Evolutionary conservation across 192 early-diverging fungal species (phyloP).

Genomic region (Martensiomyces pterosporus): DNA sequence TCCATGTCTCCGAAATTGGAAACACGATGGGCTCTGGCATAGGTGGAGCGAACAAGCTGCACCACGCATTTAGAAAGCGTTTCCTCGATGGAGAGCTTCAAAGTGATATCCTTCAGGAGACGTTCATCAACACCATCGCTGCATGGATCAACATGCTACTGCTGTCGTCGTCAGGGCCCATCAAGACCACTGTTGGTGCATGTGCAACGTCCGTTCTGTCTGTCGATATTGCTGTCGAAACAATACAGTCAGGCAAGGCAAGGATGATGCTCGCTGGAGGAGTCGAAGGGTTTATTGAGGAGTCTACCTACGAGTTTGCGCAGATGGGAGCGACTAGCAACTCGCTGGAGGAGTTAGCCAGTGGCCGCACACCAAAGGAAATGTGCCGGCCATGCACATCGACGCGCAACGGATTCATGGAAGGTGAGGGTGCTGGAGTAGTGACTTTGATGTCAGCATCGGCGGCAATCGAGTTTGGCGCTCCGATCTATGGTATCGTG

Average conservation of each 20-base stretch:
- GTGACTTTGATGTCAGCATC: no score
- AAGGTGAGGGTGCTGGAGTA: no score
- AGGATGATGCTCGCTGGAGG: slow-evolving; percentile 88
- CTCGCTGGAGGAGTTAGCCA: slow-evolving; percentile 74
- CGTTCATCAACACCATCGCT: slow-evolving; percentile 71
- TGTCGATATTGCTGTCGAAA: slow-evolving; percentile 87
- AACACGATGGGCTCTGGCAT: slow-evolving; percentile 82
- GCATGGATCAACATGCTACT: slow-evolving; percentile 80
- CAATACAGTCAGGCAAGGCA: slow-evolving; percentile 82
- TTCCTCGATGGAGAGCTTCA: slow-evolving; percentile 71
- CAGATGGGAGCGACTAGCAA: slow-evolving; percentile 95
- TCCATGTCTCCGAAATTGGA: slow-evolving; percentile 86
- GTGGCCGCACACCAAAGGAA: slow-evolving; percentile 79
- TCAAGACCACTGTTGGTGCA: slow-evolving; percentile 72
- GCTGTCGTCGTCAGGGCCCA: slow-evolving; percentile 86
- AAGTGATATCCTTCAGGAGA: no score
- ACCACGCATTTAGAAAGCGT: slow-evolving; percentile 72
- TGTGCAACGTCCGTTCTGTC: slow-evolving; percentile 89
- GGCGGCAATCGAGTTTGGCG: no score
- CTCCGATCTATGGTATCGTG: no score
- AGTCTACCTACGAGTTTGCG: slow-evolving; percentile 79
- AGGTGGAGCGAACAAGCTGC: slow-evolving; percentile 71
- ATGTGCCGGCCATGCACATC: slow-evolving; percentile 90
- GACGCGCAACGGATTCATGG: slow-evolving; percentile 87
- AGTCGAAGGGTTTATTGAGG: slow-evolving; percentile 85